Base-by-base conservation (phyloP, 83 land plant genomes). In the Thuja plicata region DNA sequence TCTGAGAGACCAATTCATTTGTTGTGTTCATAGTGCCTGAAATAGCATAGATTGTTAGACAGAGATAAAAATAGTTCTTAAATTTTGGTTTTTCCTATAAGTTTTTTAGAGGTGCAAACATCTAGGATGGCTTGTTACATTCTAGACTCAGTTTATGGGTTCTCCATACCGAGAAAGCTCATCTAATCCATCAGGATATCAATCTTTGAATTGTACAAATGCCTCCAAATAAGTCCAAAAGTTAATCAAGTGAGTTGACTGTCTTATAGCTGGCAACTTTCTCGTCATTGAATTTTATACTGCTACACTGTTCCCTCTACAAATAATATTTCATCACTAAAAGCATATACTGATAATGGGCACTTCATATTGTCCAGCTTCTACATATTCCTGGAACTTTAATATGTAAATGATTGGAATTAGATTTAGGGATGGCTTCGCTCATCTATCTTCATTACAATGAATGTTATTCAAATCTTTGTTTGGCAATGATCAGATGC, bases 11-110 rank as follows among this genome's bases (percentile, higher is more conserved):
- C 45, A 43, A 43, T 43, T 3, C 45, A 43, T 43, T 43, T 43
- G 45, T 43, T 43, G 45, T 43, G 45, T 43, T 43, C 54, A 21
- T 34, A 10, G 85, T 45, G 52, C 85, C 85, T 82, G 85, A 82
- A 12, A 82, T 82, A 82, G 54, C 15, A 82, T 46, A 82, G 85
- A 82, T 82, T 82, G 85, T 82, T 40, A 82, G n/a, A 40, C 43
- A 38, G 7, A 37, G 24, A 79, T 8, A 40, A 79, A 16, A 38
- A 2, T 79, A 34, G 43, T 79, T 19, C 19, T 19, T 79, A 43
- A 21, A 79, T 38, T 19, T 79, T 17, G 19, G 17, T 79, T 79
- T 79, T 79, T 15, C 45, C 83, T 79, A 38, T n/a, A 7, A 24
- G 45, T 43, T 3, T 43, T 43, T 43, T 43, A 43, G 45, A 43